Evolutionary conservation across 495 filamentous ascomycete species (phyloP), one percentile per base, ranked within the genome.

Genomic region (Platismatia glauca): DNA sequence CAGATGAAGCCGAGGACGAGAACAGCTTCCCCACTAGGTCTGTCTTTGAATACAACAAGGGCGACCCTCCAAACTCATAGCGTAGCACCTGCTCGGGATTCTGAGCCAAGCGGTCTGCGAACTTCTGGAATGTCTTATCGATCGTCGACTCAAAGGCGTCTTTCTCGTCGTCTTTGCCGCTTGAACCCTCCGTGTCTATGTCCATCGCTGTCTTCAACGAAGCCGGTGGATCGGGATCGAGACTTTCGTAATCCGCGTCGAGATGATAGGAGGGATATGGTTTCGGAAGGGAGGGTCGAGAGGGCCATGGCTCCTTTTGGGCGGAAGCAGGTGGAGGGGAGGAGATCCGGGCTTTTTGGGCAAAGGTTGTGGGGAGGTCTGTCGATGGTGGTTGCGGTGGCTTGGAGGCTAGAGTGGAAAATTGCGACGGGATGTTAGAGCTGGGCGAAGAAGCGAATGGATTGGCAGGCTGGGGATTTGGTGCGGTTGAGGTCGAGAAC

Each of bases 51-150:
- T 96, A 98, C 16, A 97, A 79, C 44, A 99, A 72, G 31, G 95
- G 93, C 31, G 75, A 66, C 1, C 94, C 95, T 1, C 76, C 78
- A 72, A 90, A 95, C 71, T 97, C 92, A 70, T 97, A 99, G 48
- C 95, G 85, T 39, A 99, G 84, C 18, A 91, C 86, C 69, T 98
- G 94, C 65, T 96, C 90, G 0, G 94, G 91, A 74, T 98, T 98
- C 71, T 97, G 89, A 1, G 82, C 84, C 11, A 97, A 79, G 4
- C 91, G 78, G 68, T 91, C 91, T 0, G 95, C 92, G 72, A 99
- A 82, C 60, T 84, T 86, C 72, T 96, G 91, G 76, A 99, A 99
- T 0, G 86, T 85, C 55, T 85, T 88, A 77, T 98, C 94, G 70
- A 95, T 81, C 41, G 74, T 80, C 31, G 86, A 89, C 69, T 97